Evolutionary conservation across 192 early-diverging fungal species (phyloP), one percentile per base, ranked within the genome.

Genomic region (Rhizoclosmatium globosum): DNA sequence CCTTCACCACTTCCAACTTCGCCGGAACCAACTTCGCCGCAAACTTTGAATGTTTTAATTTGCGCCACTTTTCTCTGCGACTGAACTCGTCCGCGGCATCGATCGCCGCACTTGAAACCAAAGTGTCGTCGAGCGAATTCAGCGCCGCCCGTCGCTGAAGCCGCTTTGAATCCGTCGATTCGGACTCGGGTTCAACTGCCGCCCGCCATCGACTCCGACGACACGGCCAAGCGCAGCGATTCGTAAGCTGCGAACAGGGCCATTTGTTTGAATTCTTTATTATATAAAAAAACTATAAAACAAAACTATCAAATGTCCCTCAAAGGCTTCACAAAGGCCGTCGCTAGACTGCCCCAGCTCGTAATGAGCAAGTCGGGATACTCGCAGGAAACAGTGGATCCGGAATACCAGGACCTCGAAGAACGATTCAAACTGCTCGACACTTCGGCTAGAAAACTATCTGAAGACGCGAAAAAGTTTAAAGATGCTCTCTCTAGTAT

Each of bases 291-390:
- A 62, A 62, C 60, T 43, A 15, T 42, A 39, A 31, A 3, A 68
- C 9, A 68, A 68, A 45, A 15, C 66, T 9, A 64, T 9, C 13
- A 68, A 68, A 94, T 94, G 92, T 87, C 84, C 78, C 87, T 85
- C 85, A 88, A 93, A 79, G 94, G 94, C 2, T 90, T 95, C 67
- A 83, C 85, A 48, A 95, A 95, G 85, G 94, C 94, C 67, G 87
- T 95, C 53, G 87, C 88, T 64, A 89, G 94, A 53, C 89, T 95
- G 77, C 94, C 94, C 44, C 92, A 93, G 66, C 90, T 91, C 83
- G 80, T 96, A 50, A 87, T 89, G 45, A 85, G 87, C 67, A 91
- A 91, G 71, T 89, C 89, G 68, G 91, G 93, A 56, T 83, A 89
- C 76, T 56, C 75, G 38, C 9, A 53, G 23, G 88, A 82, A 39